phyloP scores from a whole-genome alignment of 768 basidiomycete species.

The Sarcodon aspratus region DNA sequence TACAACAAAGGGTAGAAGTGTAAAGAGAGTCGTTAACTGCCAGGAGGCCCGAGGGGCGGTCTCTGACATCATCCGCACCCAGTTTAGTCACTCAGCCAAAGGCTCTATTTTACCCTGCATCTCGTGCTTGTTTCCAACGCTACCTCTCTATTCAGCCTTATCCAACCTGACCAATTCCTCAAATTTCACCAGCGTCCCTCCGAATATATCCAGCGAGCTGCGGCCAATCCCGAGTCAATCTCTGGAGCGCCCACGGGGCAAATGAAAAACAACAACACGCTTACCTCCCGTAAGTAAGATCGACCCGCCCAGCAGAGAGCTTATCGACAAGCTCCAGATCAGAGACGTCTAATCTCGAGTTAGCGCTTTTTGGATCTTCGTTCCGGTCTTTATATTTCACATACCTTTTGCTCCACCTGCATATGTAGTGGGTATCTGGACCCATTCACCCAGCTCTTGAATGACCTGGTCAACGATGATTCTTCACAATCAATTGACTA shows the following conservation, averaged over 20 bases:
- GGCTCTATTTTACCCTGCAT: too few relatives aligned
- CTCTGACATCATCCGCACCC: too few relatives aligned
- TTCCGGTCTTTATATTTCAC: not conserved
- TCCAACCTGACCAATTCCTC: constrained; percentile 31
- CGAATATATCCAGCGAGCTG: constrained; percentile 62
- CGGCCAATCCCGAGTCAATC: not conserved
- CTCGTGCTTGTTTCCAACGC: too few relatives aligned
- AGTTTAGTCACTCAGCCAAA: too few relatives aligned
- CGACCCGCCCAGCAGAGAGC: constrained; percentile 75
- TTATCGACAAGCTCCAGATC: constrained; percentile 75
- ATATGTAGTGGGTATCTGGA: constrained; percentile 85
- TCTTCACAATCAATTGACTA: not conserved
- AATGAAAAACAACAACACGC: not conserved
- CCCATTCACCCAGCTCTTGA: constrained; percentile 85
- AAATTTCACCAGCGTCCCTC: constrained; percentile 52
- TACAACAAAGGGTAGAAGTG: too few relatives aligned
- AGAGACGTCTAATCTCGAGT: constrained; percentile 41
- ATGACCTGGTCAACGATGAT: constrained; percentile 6
- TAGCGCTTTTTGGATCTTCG: too few relatives aligned
- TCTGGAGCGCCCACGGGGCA: not conserved
- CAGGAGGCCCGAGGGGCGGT: too few relatives aligned
- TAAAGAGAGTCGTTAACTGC: too few relatives aligned
- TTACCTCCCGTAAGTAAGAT: constrained; percentile 79
- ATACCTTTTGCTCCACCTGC: constrained; percentile 91
- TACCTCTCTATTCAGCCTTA: too few relatives aligned